Conservation (phyloP, 139 green algal genomes). For the Coelastrella sp. region DNA sequence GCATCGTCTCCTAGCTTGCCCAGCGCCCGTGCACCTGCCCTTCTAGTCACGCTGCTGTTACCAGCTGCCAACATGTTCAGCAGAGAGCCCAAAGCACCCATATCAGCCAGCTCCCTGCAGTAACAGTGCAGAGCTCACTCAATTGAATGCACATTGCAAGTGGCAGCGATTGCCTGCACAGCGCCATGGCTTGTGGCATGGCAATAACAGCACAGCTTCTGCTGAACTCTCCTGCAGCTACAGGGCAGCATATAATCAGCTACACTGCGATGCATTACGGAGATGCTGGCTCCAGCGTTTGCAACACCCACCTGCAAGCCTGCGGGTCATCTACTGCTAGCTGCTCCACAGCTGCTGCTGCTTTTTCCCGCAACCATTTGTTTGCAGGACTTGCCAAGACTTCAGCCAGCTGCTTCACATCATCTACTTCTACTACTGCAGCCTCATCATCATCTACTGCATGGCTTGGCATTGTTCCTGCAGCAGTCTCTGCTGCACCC, state of each 20-base stretch:
- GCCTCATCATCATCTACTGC: not conserved
- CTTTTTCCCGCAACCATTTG: constrained; percentile 40
- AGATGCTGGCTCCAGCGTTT: not conserved
- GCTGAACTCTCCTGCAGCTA: too few relatives aligned
- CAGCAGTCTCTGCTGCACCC: not conserved
- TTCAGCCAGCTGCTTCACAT: constrained; percentile 46
- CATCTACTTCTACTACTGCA: constrained; percentile 13
- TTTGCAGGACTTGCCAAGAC: constrained; percentile 3
- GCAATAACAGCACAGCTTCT: too few relatives aligned
- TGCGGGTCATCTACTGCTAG: constrained; percentile 39
- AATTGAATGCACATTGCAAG: too few relatives aligned
- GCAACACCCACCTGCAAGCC: constrained; percentile 37
- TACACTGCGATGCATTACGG: not conserved
- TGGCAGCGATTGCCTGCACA: too few relatives aligned
- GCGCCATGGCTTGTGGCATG: too few relatives aligned
- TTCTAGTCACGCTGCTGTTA: constrained; percentile 31
- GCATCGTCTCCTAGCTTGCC: constrained; percentile 55
- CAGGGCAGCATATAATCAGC: too few relatives aligned
- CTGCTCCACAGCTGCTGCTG: constrained; percentile 42
- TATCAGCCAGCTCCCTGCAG: constrained; percentile 58
- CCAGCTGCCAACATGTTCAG: constrained; percentile 58
- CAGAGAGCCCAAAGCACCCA: constrained; percentile 54
- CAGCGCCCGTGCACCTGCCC: constrained; percentile 52
- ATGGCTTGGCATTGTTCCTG: not conserved
- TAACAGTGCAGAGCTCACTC: not conserved